phyloP scores from a whole-genome alignment of 192 early-diverging fungal species.

The Pecoramyces ruminantium region DNA sequence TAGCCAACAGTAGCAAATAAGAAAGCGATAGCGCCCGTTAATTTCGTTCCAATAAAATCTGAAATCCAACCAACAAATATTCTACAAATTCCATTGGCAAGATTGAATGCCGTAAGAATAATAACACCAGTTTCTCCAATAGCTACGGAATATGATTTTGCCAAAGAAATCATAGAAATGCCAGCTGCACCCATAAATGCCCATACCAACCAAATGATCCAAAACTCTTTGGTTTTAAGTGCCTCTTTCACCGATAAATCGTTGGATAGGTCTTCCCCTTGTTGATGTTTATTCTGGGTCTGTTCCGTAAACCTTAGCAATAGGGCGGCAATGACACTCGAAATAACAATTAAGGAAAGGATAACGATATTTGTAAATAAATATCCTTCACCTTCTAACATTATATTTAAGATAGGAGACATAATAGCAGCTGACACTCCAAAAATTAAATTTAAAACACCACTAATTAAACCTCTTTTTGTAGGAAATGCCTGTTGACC shows the following conservation, averaged over 20 bases:
- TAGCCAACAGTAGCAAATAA: not conserved
- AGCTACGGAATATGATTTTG: not conserved
- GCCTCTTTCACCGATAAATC: not conserved
- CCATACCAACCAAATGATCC: not conserved
- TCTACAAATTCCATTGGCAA: not conserved
- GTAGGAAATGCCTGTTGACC: no score
- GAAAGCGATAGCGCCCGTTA: not conserved
- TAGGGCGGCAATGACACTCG: no score
- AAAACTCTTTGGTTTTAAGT: not conserved
- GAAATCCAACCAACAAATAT: not conserved
- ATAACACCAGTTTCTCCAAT: not conserved
- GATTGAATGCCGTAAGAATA: not conserved
- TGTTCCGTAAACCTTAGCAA: no score
- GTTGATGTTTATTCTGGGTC: no score
- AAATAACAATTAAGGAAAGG: no score
- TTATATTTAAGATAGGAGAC: no score
- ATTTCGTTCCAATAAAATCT: not conserved
- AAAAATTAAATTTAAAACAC: no score
- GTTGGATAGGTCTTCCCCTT: not conserved
- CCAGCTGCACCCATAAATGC: not conserved
- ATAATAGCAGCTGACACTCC: no score
- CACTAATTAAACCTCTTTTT: no score
- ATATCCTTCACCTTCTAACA: no score
- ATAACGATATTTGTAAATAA: no score
- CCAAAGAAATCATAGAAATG: not conserved